A percentile compares a stretch with the other conserved stretches of the same genome.
phyloP scores from a whole-genome alignment of 1,284 basidiomycete species.

The Naganishia sp. region DNA sequence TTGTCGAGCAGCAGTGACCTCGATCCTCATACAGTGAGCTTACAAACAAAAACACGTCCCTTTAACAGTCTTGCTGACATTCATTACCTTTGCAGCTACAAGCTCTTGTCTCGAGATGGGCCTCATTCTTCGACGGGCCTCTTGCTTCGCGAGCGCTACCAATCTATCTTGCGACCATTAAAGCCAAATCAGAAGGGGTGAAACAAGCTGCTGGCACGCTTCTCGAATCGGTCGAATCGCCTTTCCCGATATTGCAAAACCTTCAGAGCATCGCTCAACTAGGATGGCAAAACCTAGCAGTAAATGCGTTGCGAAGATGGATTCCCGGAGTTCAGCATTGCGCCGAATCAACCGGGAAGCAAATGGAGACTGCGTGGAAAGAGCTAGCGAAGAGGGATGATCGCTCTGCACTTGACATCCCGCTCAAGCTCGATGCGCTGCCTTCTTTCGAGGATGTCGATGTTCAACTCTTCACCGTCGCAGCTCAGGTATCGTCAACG shows the following conservation, averaged over 20 bases:
- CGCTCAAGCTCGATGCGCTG: not conserved
- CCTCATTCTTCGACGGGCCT: conserved; percentile 7
- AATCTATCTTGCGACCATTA: not conserved
- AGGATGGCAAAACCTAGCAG: conserved; percentile 5
- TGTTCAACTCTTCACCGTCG: conserved; percentile 4
- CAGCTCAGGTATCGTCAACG: conserved; percentile 3
- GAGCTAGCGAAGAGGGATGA: not conserved
- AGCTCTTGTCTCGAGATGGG: conserved; percentile 12
- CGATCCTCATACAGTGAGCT: not conserved
- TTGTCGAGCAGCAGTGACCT: not conserved
- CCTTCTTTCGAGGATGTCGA: not conserved
- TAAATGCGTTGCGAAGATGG: conserved; percentile 6
- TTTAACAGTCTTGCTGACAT: not conserved
- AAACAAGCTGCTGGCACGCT: conserved; percentile 2
- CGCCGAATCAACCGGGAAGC: conserved; percentile 4
- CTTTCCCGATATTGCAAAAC: conserved; percentile 4
- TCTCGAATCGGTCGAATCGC: conserved; percentile 1
- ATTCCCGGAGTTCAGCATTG: conserved; percentile 5
- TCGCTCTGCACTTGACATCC: not conserved
- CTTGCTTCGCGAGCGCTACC: conserved; percentile 12
- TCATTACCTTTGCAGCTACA: not conserved
- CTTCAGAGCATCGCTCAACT: not conserved
- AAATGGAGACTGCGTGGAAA: conserved; percentile 8
- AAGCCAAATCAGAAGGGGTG: not conserved
- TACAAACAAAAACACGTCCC: not conserved